Base-by-base conservation (phyloP, 768 basidiomycete species). In the Leccinum rimulosum region DNA sequence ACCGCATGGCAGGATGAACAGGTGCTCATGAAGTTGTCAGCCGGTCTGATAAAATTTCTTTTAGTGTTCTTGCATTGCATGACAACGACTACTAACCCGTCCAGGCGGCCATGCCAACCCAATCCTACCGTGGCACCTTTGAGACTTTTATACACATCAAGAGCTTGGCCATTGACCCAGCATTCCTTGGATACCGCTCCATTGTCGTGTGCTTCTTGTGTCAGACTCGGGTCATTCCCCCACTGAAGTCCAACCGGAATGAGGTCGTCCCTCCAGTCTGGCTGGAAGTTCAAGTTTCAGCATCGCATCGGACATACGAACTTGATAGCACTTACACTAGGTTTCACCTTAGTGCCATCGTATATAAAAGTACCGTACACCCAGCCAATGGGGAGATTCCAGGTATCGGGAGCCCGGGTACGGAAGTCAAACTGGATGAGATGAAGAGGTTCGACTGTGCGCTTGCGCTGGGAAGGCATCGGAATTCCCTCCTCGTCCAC, bases 161-260 rank as follows among this genome's bases (percentile, higher is more conserved):
- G 36, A 38, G 50, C 50, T 1, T 30, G 14, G 10, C 15, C 22
- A 8, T 56, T 40, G 10, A 52, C 15, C 56, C 50, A 57, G 14
- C 40, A 45, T 7, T 30, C 56, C 22, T 54, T 33, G 28, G 56
- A 57, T 3, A 28, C 3, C 3, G 19, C 28, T 22, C 53, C 53
- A 1, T 33, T 7, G 9, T 54, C n/a, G 9, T 55, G 27, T 19
- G 11, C n/a, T 5, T 19, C 6, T 28, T 58, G 52, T 19, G 27
- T 35, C 33, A 55, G 27, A 19, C 2, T 36, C 19, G 25, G 43
- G 31, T 58, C 53, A 22, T 58, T 58, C 3, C 57, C 57, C 57
- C 53, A 58, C 33, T 58, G 43, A 47, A 54, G 3, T 36, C 57
- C 57, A 48, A 55, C 9, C 14, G 45, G 57, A 17, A 54, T 15